Conservation (phyloP, 164 flowering plant genomes). For the Vitis cinerea region DNA sequence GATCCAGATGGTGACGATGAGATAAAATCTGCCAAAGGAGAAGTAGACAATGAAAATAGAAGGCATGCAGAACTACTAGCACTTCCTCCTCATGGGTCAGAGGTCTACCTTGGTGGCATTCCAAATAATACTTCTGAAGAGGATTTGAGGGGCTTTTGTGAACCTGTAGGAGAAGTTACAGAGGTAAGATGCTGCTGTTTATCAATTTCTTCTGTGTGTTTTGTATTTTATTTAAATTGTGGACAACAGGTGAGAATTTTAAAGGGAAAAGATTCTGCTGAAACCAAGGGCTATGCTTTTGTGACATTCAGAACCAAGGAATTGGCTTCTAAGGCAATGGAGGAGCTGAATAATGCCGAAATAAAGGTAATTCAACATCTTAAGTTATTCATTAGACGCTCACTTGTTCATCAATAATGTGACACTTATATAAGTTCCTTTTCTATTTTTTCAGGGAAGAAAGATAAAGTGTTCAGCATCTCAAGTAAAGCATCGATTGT, state of each 20-base stretch:
- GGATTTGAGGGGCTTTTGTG: conserved; percentile 63
- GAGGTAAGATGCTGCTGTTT: conserved; percentile 43
- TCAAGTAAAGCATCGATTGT: conserved; percentile 82
- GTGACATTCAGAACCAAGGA: conserved; percentile 74
- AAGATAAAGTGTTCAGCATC: conserved; percentile 76
- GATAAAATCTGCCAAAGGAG: conserved; percentile 6
- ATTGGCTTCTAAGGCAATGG: conserved; percentile 76
- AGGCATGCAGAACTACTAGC: conserved; percentile 82
- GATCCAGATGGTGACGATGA: conserved; percentile 26
- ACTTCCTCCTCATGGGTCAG: conserved; percentile 93
- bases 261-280: conserved; percentile 70
- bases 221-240: neutral
- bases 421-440: too few relatives aligned
- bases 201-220: too few relatives aligned
- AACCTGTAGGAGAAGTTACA: conserved; percentile 69
- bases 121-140: conserved; percentile 65
- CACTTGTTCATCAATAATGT: too few relatives aligned
- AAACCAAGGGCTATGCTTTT: conserved; percentile 87
- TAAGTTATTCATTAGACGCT: too few relatives aligned
- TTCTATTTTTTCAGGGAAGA: conserved; percentile 46
- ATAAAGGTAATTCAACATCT: conserved; percentile 52
- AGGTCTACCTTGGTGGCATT: conserved; percentile 82
- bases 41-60: conserved; percentile 48
- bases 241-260: conserved; percentile 65
- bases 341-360: conserved; percentile 58